phyloP scores from a whole-genome alignment of 345 rosid genomes.

The Acer campestre region DNA sequence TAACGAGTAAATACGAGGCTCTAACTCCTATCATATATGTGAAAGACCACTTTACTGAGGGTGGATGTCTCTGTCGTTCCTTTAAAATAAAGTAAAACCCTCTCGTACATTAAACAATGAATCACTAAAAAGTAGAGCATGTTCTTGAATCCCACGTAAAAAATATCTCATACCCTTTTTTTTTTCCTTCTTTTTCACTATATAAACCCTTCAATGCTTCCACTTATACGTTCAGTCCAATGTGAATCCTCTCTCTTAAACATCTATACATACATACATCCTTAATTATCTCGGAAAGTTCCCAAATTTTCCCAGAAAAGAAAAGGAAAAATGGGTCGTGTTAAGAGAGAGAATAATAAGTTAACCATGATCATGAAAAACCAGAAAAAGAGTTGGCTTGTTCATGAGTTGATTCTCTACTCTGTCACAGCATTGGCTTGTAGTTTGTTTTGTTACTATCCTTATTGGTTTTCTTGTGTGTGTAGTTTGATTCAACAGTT shows the following conservation, averaged over 20 bases:
- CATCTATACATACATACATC: not conserved
- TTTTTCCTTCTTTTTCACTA: slow-evolving; percentile 3
- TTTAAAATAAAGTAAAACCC: slow-evolving; percentile 15
- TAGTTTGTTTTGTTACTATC: slow-evolving; percentile 23
- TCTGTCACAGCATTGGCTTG: slow-evolving; percentile 33
- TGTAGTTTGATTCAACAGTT: slow-evolving; percentile 25
- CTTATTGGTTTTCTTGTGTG: slow-evolving; percentile 30
- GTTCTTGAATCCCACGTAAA: slow-evolving; percentile 6
- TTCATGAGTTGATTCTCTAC: slow-evolving; percentile 26
- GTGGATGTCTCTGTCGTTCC: no score
- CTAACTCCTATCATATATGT: no score
- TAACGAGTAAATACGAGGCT: no score
- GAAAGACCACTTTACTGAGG: no score
- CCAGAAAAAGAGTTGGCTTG: slow-evolving; percentile 20
- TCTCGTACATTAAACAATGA: not conserved
- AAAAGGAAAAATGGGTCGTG: slow-evolving; percentile 8
- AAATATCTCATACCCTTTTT: slow-evolving; percentile 6
- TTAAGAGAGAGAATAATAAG: not conserved
- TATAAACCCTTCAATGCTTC: slow-evolving; percentile 20
- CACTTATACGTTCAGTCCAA: slow-evolving; percentile 28
- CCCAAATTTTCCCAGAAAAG: not conserved
- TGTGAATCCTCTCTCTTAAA: not conserved
- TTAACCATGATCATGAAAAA: slow-evolving; percentile 33
- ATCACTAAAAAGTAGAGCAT: not conserved
- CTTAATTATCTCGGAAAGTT: not conserved